phyloP scores from a whole-genome alignment of 768 basidiomycete species.

The Lentinula guzmanii region DNA sequence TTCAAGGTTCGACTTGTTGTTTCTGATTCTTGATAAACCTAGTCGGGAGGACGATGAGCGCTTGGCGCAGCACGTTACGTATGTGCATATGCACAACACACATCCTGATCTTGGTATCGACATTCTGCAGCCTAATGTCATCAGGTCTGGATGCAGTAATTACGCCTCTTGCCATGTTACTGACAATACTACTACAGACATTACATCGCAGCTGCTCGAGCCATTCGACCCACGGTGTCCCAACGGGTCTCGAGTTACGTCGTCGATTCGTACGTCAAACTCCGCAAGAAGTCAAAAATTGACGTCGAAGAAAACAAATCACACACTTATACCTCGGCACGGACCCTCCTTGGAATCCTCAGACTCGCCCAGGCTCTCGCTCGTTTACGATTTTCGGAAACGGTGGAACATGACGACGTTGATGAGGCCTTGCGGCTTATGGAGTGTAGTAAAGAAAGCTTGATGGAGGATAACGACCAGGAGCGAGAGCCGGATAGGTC shows the following conservation, averaged over 20 bases:
- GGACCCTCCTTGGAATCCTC: conserved; percentile 90
- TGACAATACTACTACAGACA: conserved; percentile 44
- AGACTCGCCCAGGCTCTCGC: conserved; percentile 94
- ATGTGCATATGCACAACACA: conserved; percentile 93
- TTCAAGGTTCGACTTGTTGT: conserved; percentile 94
- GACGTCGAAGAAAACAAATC: conserved; percentile 84
- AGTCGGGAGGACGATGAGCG: conserved; percentile 93
- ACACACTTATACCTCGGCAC: conserved; percentile 92
- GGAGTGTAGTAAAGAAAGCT: conserved; percentile 92
- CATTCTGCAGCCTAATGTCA: conserved; percentile 77
- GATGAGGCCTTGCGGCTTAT: conserved; percentile 96
- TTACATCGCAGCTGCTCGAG: conserved; percentile 90
- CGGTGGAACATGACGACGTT: conserved; percentile 81
- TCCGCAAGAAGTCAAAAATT: conserved; percentile 89
- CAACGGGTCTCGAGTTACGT: conserved; percentile 85
- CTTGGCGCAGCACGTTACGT: conserved; percentile 93
- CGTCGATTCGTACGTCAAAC: conserved; percentile 91
- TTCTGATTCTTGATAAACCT: conserved; percentile 96
- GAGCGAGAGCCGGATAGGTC: conserved; percentile 74
- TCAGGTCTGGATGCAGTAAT: conserved; percentile 55
- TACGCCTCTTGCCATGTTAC: neutral
- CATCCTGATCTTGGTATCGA: conserved; percentile 86
- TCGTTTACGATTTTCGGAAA: conserved; percentile 77
- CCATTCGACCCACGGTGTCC: conserved; percentile 86
- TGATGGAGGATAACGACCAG: conserved; percentile 73